phyloP scores from a whole-genome alignment of 192 early-diverging fungal genomes.

The Coemansia sp. region DNA sequence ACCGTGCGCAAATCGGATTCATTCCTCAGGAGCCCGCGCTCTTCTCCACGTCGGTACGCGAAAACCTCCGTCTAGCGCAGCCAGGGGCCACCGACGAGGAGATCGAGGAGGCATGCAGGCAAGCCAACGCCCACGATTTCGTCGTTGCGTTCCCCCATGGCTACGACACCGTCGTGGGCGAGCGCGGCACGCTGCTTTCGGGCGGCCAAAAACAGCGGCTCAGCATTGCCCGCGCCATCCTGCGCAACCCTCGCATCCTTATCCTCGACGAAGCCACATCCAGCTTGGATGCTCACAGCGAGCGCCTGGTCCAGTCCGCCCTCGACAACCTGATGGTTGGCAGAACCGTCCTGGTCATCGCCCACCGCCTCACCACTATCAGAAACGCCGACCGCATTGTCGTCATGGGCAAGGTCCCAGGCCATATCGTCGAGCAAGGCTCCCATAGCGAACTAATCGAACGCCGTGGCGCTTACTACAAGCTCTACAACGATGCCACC shows the following conservation, averaged over 20 bases:
- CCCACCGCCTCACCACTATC: conserved; percentile 81
- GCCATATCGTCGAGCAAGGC: conserved; percentile 55
- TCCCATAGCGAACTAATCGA: conserved; percentile 48
- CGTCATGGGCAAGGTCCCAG: conserved; percentile 60
- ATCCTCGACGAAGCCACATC: conserved; percentile 80
- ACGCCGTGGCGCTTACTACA: conserved; percentile 47
- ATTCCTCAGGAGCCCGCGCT: conserved; percentile 79
- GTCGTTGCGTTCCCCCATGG: conserved; percentile 55
- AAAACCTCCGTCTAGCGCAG: conserved; percentile 71
- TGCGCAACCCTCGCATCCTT: conserved; percentile 67
- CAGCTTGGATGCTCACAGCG: conserved; percentile 73
- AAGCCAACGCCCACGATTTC: conserved; percentile 77
- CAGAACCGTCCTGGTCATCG: conserved; percentile 83
- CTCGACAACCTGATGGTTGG: conserved; percentile 69
- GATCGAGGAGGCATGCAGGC: conserved; percentile 66
- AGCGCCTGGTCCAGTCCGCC: conserved; percentile 71
- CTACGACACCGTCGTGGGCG: conserved; percentile 57
- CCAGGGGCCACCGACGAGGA: conserved; percentile 63
- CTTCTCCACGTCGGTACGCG: conserved; percentile 73
- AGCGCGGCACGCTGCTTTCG: conserved; percentile 58
- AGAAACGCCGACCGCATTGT: conserved; percentile 74
- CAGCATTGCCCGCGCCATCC: conserved; percentile 61
- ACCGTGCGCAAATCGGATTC: conserved; percentile 69
- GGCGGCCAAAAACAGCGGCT: conserved; percentile 67
- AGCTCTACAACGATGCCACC: conserved; percentile 25